These are phyloP conservation scores for Fusarium temperatum DNA, from an alignment of 2,329 filamentous ascomycete species.

Conservation along the genomic window DNA sequence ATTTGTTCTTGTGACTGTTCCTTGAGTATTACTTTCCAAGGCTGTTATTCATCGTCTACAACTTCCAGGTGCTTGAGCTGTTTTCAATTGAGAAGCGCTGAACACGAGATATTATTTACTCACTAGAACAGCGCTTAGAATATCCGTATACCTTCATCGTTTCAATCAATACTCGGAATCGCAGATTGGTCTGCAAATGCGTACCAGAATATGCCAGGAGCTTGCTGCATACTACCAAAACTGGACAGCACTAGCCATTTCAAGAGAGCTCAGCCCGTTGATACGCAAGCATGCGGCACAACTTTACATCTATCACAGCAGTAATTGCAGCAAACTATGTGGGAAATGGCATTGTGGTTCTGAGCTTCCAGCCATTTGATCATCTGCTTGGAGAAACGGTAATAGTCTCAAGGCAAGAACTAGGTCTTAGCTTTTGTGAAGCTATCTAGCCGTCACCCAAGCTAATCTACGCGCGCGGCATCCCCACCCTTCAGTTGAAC, in stretches of 20 bases:
- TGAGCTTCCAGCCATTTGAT: background rate
- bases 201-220: background rate
- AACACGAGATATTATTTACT: background rate
- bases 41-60: background rate
- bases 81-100: background rate
- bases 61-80: background rate
- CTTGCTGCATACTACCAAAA: background rate
- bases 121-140: background rate
- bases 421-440: background rate
- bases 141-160: background rate
- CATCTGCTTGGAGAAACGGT: background rate
- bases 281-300: constrained; percentile 1
- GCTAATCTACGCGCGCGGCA: constrained; percentile 34
- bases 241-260: constrained; percentile 10
- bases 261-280: constrained; percentile 10
- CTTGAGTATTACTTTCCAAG: background rate
- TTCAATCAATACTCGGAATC: background rate
- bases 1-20: background rate
- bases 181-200: background rate
- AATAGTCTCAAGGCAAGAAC: background rate
- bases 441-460: background rate
- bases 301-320: background rate
- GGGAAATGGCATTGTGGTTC: background rate
- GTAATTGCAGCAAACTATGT: background rate
- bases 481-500: constrained; percentile 21